phyloP scores from a whole-genome alignment of 208 protist species.

The Trypanosoma cruzi region DNA sequence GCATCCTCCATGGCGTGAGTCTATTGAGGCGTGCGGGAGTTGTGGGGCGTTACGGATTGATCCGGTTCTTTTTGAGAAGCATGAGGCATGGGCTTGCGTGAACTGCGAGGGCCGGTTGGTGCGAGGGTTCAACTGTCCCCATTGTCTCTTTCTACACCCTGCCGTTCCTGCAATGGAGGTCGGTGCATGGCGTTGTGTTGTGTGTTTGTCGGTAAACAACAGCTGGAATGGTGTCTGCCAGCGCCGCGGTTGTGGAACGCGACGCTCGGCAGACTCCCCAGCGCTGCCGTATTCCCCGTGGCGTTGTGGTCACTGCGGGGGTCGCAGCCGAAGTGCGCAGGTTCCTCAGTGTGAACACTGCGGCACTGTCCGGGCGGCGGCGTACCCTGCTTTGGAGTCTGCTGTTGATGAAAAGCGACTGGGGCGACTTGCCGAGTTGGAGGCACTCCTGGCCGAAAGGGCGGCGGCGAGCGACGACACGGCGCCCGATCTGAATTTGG shows the following conservation, averaged over 20 bases:
- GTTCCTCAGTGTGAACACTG: constrained; percentile 39
- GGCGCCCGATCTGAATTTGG: not conserved
- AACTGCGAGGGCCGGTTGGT: constrained; percentile 2
- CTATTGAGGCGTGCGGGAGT: constrained; percentile 27
- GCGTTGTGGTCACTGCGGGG: constrained; percentile 48
- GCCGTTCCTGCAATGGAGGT: constrained; percentile 34
- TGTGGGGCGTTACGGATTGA: constrained; percentile 42
- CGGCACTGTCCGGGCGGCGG: constrained; percentile 12
- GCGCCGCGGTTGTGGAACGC: constrained; percentile 41
- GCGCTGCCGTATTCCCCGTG: constrained; percentile 45
- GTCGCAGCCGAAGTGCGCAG: constrained; percentile 37
- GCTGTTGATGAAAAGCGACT: constrained; percentile 1
- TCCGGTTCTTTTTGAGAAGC: constrained; percentile 35
- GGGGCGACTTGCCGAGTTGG: constrained; percentile 29
- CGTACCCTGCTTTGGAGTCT: not conserved
- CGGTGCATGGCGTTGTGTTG: constrained; percentile 52
- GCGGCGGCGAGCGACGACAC: not conserved
- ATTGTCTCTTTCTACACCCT: constrained; percentile 44
- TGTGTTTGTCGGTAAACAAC: constrained; percentile 32
- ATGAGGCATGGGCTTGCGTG: constrained; percentile 26
- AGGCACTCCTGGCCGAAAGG: constrained; percentile 17
- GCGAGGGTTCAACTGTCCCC: constrained; percentile 37
- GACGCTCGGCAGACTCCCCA: constrained; percentile 13
- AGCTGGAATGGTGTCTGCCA: constrained; percentile 44
- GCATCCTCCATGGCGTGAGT: constrained; percentile 32